Evolutionary conservation across 352 stramenopile genomes (phyloP).

Genomic region (Albugo laibachii): DNA sequence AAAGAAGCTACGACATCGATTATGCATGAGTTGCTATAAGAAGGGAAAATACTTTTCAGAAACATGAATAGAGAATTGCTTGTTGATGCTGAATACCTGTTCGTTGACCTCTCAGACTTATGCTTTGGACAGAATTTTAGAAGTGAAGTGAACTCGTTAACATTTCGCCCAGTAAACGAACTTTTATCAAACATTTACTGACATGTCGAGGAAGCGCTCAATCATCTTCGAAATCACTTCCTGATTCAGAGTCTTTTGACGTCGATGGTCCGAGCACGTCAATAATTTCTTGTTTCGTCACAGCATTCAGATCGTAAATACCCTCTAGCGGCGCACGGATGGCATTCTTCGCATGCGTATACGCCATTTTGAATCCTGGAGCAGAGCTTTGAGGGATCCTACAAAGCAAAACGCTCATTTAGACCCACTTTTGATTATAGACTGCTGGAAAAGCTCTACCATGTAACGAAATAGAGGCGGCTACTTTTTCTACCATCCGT

Average conservation of each 20-base stretch:
- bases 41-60: slow-evolving; percentile 76
- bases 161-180: too few species aligned
- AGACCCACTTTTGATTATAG: background rate
- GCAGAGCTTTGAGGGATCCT: slow-evolving; percentile 66
- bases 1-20: slow-evolving; percentile 76
- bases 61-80: too few species aligned
- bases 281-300: slow-evolving; percentile 52
- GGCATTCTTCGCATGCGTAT: slow-evolving; percentile 72
- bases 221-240: slow-evolving; percentile 72
- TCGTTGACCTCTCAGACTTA: too few species aligned
- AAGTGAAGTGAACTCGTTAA: too few species aligned
- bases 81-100: too few species aligned
- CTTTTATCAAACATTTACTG: too few species aligned
- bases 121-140: too few species aligned
- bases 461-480: slow-evolving; percentile 79
- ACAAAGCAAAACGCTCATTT: background rate
- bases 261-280: slow-evolving; percentile 34
- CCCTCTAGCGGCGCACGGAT: slow-evolving; percentile 59
- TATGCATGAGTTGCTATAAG: slow-evolving; percentile 85
- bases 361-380: slow-evolving; percentile 75
- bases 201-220: slow-evolving; percentile 2
- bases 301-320: slow-evolving; percentile 57
- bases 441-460: slow-evolving; percentile 10
- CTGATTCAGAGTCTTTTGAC: slow-evolving; percentile 49
- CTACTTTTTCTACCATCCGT: slow-evolving; percentile 65